Base-by-base conservation (phyloP, 2,329 filamentous ascomycete genomes). In the Aspergillus vadensis region DNA sequence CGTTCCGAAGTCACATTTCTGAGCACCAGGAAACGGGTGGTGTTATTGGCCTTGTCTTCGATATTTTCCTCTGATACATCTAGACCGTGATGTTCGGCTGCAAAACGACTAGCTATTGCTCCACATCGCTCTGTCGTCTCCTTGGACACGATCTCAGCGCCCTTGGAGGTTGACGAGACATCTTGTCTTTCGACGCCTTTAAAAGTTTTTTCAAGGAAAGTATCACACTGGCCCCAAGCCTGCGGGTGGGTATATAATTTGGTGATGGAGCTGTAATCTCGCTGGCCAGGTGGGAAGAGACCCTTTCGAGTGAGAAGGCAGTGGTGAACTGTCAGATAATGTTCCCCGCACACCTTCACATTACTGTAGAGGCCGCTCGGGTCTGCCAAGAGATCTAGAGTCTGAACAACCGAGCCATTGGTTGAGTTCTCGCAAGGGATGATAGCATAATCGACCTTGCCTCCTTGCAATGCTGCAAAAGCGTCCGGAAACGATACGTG, bases 401-500 rank as follows among this genome's bases (percentile, higher is more conserved):
- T 97, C 75, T 92, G 91, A 58, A 95, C 87, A 53, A 99, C 95
- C 57, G 90, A 89, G 70, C 95, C 95, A 76, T 98, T 97, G 73
- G 91, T 94, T 43, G 91, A 96, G 81, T 99, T 99, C 74, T 98
- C 94, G 77, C 97, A 93, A 6, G 95, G 95, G 1, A 97, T 90
- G 32, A 98, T 90, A 67, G 93, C 95, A 59, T 88, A 88, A 55
- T 84, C 77, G 0, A 86, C 86, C 48, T 80, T 73, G 60, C 85
- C 83, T 39, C 82, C 81, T 71, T 96, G 91, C 5, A 97, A 90
- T 15, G 87, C 83, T 54, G 88, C 82, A 75, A 97, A 97, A 68
- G 96, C 87, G 72, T 95, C 91, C 32, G 72, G 71, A 60, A 80
- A 80, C 15, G 72, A 76, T 30, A 73, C 47, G 32, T 75, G 67